phyloP scores from a whole-genome alignment of 2,329 filamentous ascomycete genomes.

The Biscogniauxia mediterranea region DNA sequence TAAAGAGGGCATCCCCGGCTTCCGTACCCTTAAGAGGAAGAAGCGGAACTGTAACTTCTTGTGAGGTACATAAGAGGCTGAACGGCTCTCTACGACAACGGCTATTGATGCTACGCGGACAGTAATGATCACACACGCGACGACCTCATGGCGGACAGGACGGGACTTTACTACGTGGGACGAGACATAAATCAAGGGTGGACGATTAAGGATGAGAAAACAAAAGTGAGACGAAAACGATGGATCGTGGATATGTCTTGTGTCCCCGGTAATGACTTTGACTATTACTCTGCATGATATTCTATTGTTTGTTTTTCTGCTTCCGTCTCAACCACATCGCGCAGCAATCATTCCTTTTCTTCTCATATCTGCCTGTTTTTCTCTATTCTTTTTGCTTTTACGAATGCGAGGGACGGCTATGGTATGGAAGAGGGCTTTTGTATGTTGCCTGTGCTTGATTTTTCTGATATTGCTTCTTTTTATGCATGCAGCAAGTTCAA shows the following conservation, averaged over 20 bases:
- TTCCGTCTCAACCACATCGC: slow-evolving; percentile 8
- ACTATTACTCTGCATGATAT: slow-evolving; percentile 26
- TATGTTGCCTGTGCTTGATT: slow-evolving; percentile 10
- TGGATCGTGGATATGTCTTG: background rate
- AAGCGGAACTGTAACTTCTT: slow-evolving; percentile 81
- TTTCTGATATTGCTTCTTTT: slow-evolving; percentile 8
- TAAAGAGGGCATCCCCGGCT: slow-evolving; percentile 39
- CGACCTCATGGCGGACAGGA: background rate
- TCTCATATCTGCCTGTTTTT: background rate
- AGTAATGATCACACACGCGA: background rate
- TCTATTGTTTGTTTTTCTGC: slow-evolving; percentile 7
- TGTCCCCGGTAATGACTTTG: slow-evolving; percentile 21
- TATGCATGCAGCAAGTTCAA: slow-evolving; percentile 24
- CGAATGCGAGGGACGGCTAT: slow-evolving; percentile 10
- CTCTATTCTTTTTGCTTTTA: slow-evolving; percentile 6
- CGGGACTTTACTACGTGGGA: background rate
- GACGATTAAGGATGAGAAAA: slow-evolving; percentile 6
- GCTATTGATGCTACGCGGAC: slow-evolving; percentile 1
- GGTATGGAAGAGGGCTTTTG: slow-evolving; percentile 11
- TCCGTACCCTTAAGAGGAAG: slow-evolving; percentile 67
- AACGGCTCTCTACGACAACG: background rate
- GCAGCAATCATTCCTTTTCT: background rate
- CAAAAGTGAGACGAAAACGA: slow-evolving; percentile 2
- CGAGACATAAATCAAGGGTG: background rate
- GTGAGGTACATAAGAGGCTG: slow-evolving; percentile 40